Conservation (phyloP, 2,329 filamentous ascomycete species). For the Pseudocercospora cruenta region DNA sequence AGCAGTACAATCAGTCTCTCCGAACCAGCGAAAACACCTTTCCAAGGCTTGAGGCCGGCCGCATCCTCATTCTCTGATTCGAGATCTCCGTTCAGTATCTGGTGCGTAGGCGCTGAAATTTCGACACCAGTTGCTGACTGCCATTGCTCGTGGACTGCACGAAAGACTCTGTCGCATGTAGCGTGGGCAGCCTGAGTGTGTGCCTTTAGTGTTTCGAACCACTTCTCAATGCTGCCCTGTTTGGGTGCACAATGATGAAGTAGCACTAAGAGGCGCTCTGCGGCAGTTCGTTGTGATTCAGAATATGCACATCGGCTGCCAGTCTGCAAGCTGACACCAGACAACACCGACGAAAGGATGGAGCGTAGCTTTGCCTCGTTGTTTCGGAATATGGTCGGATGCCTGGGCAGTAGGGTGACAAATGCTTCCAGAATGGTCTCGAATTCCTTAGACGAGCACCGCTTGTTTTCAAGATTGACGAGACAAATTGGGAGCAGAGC, state of each 20-base stretch:
- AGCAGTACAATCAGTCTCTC: conserved; percentile 71
- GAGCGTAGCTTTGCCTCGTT: conserved; percentile 66
- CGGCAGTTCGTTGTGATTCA: conserved; percentile 46
- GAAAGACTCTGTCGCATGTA: conserved; percentile 76
- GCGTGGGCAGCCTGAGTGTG: conserved; percentile 68
- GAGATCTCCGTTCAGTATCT: conserved; percentile 24
- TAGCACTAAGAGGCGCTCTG: conserved; percentile 69
- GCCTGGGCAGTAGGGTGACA: conserved; percentile 71
- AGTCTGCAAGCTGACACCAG: conserved; percentile 47
- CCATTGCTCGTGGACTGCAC: conserved; percentile 81
- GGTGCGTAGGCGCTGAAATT: conserved; percentile 25
- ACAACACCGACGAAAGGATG: conserved; percentile 30
- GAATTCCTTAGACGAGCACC: conserved; percentile 44
- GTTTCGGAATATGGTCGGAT: conserved; percentile 81
- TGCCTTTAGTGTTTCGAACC: conserved; percentile 67
- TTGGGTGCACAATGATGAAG: conserved; percentile 82
- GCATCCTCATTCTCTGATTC: conserved; percentile 31
- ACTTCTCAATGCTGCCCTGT: conserved; percentile 75
- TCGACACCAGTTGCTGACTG: conserved; percentile 61
- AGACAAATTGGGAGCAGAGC: conserved; percentile 74
- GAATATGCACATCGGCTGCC: conserved; percentile 23
- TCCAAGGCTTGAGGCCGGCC: conserved; percentile 68
- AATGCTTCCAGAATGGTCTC: conserved; percentile 74
- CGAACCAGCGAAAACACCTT: conserved; percentile 71
- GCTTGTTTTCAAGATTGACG: conserved; percentile 57